Base-by-base conservation (phyloP, 2,329 filamentous ascomycete genomes). In the Aspergillus sp. region DNA sequence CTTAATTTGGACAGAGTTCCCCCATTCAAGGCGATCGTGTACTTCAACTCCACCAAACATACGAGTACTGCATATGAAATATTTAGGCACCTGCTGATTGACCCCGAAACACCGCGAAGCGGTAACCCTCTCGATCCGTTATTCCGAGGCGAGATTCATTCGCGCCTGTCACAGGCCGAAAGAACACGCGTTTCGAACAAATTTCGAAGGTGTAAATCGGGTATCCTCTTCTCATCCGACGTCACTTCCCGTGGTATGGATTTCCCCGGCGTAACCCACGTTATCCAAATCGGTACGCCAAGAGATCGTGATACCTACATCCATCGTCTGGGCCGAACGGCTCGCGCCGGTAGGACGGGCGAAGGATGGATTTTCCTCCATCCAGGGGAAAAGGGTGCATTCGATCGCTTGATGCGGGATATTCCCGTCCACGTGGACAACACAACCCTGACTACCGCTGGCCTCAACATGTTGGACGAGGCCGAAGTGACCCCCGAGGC, bases 21-120 rank as follows among this genome's bases (percentile, higher is more conserved):
- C 76, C 90, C 91, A 0, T 97, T 98, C 84, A 99, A 99, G 82
- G 91, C 91, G n/a, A 96, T 99, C 59, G 80, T 96, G 43, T 99
- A 96, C 78, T 89, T 93, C 73, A 90, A 90, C 67, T 91, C 89
- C 21, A 96, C 90, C 1, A 84, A 85, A 23, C 82, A 89, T 62
- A 90, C 92, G 45, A 81, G 87, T 57, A 79, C 92, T 48, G 85
- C 86, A 21, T 77, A 82, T 19, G 78, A 82, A 15, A 76, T 88
- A 21, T 84, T 92, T 52, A 75, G 78, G 56, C 78, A 79, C 33
- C 76, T 86, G 50, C 69, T 69, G 24, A 68, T 48, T n/a, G 54
- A 73, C 14, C 72, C 74, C 9, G 69, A 71, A 51, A 57, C 69
- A 33, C 58, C 50, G 24, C 70, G 67, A 53, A 67, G 64, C 39